These are phyloP conservation scores for Helotiales sp. DNA, from an alignment of 2,329 filamentous ascomycete genomes.

Conservation along the genomic window DNA sequence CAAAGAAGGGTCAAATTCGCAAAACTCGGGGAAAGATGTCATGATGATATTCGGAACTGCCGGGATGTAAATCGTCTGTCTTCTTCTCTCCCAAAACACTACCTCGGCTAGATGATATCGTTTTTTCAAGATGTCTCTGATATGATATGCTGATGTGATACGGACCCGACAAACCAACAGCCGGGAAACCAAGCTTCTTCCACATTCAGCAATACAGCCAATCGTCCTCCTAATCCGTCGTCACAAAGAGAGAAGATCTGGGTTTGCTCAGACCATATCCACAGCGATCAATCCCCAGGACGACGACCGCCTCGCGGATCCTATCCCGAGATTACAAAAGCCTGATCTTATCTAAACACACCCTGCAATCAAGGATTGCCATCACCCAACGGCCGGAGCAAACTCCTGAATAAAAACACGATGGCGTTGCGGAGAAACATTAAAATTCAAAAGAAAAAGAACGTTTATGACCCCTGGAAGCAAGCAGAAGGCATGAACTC, in stretches of 20 bases:
- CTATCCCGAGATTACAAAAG: constrained; percentile 15
- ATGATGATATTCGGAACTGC: not conserved
- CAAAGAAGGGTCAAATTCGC: not conserved
- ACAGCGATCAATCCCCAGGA: constrained; percentile 3
- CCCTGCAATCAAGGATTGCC: constrained; percentile 12
- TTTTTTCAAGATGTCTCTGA: not conserved
- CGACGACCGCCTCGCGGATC: constrained; percentile 16
- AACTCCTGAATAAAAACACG: not conserved
- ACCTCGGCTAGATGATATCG: not conserved
- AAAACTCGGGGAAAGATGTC: not conserved
- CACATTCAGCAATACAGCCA: not conserved
- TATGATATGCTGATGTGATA: not conserved
- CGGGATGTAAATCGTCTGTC: not conserved
- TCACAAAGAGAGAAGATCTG: not conserved
- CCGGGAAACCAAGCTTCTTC: not conserved
- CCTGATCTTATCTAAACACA: not conserved
- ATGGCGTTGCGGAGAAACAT: not conserved
- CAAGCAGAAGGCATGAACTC: constrained; percentile 9
- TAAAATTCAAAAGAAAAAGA: not conserved
- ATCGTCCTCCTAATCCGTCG: constrained; percentile 2
- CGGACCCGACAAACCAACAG: constrained; percentile 9
- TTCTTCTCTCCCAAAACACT: not conserved
- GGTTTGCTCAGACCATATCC: constrained; percentile 4
- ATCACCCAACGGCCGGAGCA: not conserved
- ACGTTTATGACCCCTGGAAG: not conserved